These are phyloP conservation scores for Barnettozyma californica DNA, from an alignment of 805 yeast species.

Conservation along the genomic window DNA sequence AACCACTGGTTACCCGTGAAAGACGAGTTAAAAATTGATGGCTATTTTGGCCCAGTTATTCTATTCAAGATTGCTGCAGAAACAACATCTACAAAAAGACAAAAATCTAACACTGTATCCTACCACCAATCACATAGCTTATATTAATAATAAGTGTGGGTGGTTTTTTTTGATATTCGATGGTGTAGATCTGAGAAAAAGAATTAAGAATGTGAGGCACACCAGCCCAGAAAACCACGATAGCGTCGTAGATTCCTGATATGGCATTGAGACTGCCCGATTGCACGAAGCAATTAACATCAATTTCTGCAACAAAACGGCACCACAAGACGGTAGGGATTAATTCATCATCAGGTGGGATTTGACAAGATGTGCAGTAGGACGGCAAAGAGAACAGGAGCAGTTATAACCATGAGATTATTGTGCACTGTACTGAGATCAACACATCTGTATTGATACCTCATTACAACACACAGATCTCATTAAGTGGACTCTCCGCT, in stretches of 20 bases:
- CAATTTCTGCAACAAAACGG: constrained; percentile 39
- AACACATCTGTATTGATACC: not conserved
- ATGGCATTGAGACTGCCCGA: constrained; percentile 28
- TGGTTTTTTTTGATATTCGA: not conserved
- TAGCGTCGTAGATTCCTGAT: not conserved
- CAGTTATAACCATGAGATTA: not conserved
- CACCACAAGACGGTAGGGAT: constrained; percentile 33
- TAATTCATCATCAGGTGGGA: constrained; percentile 30
- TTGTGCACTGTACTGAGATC: not conserved
- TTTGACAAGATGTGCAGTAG: constrained; percentile 39
- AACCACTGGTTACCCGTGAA: constrained; percentile 16
- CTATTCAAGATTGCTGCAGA: constrained; percentile 9
- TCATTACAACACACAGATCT: not conserved
- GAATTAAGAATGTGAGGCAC: constrained; percentile 22
- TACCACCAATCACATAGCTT: not conserved
- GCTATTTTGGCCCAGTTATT: constrained; percentile 13
- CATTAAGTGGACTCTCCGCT: not conserved
- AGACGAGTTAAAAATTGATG: constrained; percentile 8
- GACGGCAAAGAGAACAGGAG: no score
- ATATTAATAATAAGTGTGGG: not conserved
- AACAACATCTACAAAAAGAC: constrained; percentile 2
- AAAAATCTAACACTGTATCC: not conserved
- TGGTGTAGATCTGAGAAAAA: not conserved
- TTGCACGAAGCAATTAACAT: constrained; percentile 13
- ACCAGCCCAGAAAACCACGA: constrained; percentile 19